Evolutionary conservation across 441 rosid species (phyloP), one percentile per base, ranked within the genome.

Genomic region (Populus trichocarpa): DNA sequence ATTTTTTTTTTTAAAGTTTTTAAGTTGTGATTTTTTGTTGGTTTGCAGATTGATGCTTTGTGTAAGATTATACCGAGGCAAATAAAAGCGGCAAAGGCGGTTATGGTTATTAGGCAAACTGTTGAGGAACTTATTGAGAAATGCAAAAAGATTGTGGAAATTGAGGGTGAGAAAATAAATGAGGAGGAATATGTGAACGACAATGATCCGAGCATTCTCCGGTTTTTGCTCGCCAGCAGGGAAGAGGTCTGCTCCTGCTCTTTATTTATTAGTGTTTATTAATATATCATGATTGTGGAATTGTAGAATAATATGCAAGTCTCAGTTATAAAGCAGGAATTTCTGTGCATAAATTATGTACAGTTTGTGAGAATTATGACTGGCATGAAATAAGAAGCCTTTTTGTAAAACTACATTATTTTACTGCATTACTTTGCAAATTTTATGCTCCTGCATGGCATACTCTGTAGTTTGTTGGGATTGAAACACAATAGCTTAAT

Each of bases 131-230:
- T 95, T 12, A 88, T 95, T 72, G 79, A 80, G 5, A 90, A 92
- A 71, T 95, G 99, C 81, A 93, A 90, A 83, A 93, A 90, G 80
- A 95, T 93, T 70, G 99, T 95, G 46, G 99, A 95, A 85, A 83
- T 82, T 72, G 99, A 95, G 84, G 98, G 96, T 10, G 98, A 95
- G 85, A 92, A 90, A 80, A 90, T 95, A 67, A 77, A 87, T 67
- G 90, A 87, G n/a, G 98, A 93, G 85, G 99, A 95, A 79, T 95
- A 95, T 78, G 97, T 95, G 50, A 93, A 95, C 83, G 98, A 92
- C 12, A 36, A 89, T 72, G 99, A 95, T 78, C 99, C 99, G 30
- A 95, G 99, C 81, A 91, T 95, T 78, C 91, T 93, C 20, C 94
- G 97, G 12, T 95, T 95, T 86, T 84, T 95, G 89, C 97, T 95